Conservation (phyloP, 2,329 filamentous ascomycete species). For the Apiospora koreana region DNA sequence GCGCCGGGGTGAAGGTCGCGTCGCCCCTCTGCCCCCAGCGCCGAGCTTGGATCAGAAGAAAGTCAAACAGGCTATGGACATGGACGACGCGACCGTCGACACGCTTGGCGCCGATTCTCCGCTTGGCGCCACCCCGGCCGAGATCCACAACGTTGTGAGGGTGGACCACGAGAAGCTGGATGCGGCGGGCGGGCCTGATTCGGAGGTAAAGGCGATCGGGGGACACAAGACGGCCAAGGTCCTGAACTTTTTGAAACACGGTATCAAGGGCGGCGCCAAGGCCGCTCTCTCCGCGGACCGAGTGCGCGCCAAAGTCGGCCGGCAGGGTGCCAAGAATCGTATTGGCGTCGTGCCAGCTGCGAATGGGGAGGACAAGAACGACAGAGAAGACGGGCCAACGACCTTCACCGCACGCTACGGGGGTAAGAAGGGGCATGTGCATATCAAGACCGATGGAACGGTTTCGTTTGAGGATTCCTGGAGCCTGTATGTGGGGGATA, state of each 20-base stretch:
- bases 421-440: constrained; percentile 72
- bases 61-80: constrained; percentile 30
- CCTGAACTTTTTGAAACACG: constrained; percentile 67
- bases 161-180: constrained; percentile 39
- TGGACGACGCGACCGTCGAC: constrained; percentile 51
- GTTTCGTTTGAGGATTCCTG: constrained; percentile 61
- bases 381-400: constrained; percentile 61
- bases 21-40: constrained; percentile 71
- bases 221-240: constrained; percentile 47
- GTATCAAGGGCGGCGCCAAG: constrained; percentile 69
- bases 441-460: constrained; percentile 64
- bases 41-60: constrained; percentile 39
- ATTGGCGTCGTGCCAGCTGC: constrained; percentile 63
- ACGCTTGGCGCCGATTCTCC: constrained; percentile 46
- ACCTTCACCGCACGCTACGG: constrained; percentile 72
- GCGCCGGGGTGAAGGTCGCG: constrained; percentile 79
- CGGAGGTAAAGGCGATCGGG: constrained; percentile 45
- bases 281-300: constrained; percentile 72
- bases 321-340: constrained; percentile 65
- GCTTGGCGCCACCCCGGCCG: constrained; percentile 62
- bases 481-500: constrained; percentile 70
- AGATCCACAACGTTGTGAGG: constrained; percentile 63
- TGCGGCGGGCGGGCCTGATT: constrained; percentile 43
- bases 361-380: constrained; percentile 42
- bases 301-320: constrained; percentile 65